Evolutionary conservation across 768 basidiomycete species (phyloP).

Genomic region (Boletus subparvulus): DNA sequence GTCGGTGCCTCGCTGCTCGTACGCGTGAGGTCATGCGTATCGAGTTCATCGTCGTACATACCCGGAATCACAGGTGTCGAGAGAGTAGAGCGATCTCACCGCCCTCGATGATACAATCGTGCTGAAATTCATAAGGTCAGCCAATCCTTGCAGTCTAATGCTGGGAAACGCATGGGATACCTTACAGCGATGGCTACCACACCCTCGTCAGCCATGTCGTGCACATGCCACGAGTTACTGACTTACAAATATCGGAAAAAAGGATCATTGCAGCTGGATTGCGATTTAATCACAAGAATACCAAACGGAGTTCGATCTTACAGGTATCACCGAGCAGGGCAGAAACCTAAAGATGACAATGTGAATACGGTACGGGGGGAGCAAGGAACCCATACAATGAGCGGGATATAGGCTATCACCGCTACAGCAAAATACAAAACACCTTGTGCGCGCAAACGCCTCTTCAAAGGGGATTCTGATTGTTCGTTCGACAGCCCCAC

Average conservation of each 20-base stretch:
- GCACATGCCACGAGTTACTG: not conserved
- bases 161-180: not conserved
- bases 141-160: not conserved
- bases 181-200: conserved; percentile 8
- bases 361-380: not conserved
- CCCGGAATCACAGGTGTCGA: too few species aligned
- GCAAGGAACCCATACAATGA: not conserved
- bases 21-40: too few species aligned
- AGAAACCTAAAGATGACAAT: conserved; percentile 4
- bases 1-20: too few species aligned
- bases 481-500: conserved; percentile 11
- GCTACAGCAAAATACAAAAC: conserved; percentile 14
- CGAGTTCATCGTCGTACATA: too few species aligned
- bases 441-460: conserved; percentile 17
- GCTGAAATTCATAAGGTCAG: not conserved
- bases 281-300: not conserved
- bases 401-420: conserved; percentile 13
- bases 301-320: conserved; percentile 1
- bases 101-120: not conserved
- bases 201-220: not conserved
- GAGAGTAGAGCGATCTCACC: too few species aligned
- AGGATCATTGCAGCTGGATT: not conserved
- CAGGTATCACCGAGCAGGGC: not conserved
- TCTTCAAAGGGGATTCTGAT: conserved; percentile 13
- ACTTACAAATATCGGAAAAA: conserved; percentile 5